These are phyloP conservation scores for Schizothecium vesticola DNA, from an alignment of 495 filamentous ascomycete species.

Conservation along the genomic window DNA sequence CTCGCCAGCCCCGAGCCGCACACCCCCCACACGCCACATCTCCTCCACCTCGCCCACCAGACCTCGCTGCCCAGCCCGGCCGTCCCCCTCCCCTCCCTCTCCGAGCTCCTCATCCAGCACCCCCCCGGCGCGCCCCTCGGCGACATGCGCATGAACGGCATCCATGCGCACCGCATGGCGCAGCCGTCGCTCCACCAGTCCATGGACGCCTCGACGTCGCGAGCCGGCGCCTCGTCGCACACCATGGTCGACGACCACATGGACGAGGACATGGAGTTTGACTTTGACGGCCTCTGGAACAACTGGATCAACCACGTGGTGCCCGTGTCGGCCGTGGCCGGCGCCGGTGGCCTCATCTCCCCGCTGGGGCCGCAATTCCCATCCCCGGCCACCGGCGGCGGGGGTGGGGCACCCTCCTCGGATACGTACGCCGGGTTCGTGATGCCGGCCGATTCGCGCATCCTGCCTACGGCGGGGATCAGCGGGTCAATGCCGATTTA, in stretches of 20 bases:
- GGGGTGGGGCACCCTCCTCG: neutral
- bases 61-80: slow-evolving; percentile 17
- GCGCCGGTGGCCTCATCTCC: neutral
- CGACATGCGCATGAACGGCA: slow-evolving; percentile 20
- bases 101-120: slow-evolving; percentile 17
- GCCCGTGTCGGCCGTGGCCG: slow-evolving; percentile 13
- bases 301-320: slow-evolving; percentile 32
- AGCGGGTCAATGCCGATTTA: slow-evolving; percentile 12
- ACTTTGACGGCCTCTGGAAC: slow-evolving; percentile 54
- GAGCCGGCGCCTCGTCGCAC: slow-evolving; percentile 15
- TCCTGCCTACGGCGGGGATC: slow-evolving; percentile 5
- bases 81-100: slow-evolving; percentile 11
- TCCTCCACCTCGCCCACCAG: slow-evolving; percentile 12
- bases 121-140: neutral
- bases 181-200: neutral
- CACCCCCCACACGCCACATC: neutral
- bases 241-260: slow-evolving; percentile 17
- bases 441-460: slow-evolving; percentile 6
- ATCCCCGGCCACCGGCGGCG: slow-evolving; percentile 3
- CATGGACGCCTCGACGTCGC: neutral
- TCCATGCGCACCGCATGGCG: neutral
- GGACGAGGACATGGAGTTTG: slow-evolving; percentile 43
- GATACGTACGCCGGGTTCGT: slow-evolving; percentile 21
- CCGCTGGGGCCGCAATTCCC: slow-evolving; percentile 22
- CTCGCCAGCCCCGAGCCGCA: slow-evolving; percentile 2